A percentile compares a stretch with the other conserved stretches of the same genome.
Conservation (phyloP, 495 filamentous ascomycete genomes). For the Aspergillus biplanus region DNA sequence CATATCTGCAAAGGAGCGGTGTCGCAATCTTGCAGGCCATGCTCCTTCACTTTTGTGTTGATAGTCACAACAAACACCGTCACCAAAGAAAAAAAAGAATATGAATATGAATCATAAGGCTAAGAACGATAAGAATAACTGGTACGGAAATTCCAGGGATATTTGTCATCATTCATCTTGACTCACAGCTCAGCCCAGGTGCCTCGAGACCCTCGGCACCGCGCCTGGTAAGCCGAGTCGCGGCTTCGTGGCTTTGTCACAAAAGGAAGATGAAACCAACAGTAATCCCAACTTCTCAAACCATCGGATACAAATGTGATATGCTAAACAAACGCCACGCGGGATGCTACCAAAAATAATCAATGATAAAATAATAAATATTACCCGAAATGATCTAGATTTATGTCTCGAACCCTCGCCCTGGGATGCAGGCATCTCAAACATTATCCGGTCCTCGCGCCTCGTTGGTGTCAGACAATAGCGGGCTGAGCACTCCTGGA, state of each 20-base stretch:
- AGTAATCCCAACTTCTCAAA: neutral
- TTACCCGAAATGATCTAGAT: neutral
- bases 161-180: conserved; percentile 1
- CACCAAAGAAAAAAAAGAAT: neutral
- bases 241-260: neutral
- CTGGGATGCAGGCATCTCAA: neutral
- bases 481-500: conserved; percentile 31
- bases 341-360: neutral
- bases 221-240: neutral
- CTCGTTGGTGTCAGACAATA: conserved; percentile 30
- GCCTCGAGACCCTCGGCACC: neutral
- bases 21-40: conserved; percentile 7
- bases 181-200: neutral
- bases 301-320: neutral
- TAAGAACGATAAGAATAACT: no score
- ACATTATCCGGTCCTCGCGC: conserved; percentile 15
- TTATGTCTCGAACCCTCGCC: conserved; percentile 1
- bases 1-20: conserved; percentile 21
- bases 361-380: neutral
- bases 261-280: neutral
- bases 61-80: neutral
- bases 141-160: neutral
- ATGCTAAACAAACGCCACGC: neutral
- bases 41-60: conserved; percentile 2
- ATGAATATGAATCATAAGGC: neutral